Conservation (phyloP, 2,329 filamentous ascomycete genomes). For the Ceratocystis smalleyi region DNA sequence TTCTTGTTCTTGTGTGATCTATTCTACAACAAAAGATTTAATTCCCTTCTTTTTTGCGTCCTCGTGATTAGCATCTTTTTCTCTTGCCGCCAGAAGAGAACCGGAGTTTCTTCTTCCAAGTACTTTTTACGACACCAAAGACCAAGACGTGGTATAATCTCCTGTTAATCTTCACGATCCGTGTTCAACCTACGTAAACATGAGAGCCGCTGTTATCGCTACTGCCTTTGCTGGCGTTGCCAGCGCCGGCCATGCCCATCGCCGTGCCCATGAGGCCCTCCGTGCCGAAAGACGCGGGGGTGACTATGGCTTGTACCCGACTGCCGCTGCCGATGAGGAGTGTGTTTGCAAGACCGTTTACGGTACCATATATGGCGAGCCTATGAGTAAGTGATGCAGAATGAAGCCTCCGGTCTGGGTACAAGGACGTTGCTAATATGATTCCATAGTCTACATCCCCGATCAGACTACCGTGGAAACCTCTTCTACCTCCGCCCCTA, state of each 20-base stretch:
- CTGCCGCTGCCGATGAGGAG: constrained; percentile 33
- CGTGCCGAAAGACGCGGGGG: constrained; percentile 21
- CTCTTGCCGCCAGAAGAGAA: constrained; percentile 19
- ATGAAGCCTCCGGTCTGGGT: background rate
- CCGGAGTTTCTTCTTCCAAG: constrained; percentile 14
- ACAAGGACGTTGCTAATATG: background rate
- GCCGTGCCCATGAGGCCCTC: constrained; percentile 21
- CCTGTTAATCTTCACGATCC: constrained; percentile 24
- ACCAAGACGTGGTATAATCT: constrained; percentile 19
- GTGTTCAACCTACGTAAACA: constrained; percentile 23
- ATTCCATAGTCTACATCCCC: constrained; percentile 1
- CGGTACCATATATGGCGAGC: constrained; percentile 51
- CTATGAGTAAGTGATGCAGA: constrained; percentile 39
- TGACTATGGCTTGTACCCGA: constrained; percentile 22
- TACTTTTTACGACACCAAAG: constrained; percentile 22
- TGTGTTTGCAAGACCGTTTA: constrained; percentile 58
- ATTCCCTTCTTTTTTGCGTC: background rate
- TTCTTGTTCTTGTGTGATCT: constrained; percentile 23
- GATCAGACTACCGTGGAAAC: constrained; percentile 18
- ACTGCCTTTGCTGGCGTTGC: constrained; percentile 43
- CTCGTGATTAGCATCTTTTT: constrained; percentile 17
- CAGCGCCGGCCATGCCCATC: constrained; percentile 28
- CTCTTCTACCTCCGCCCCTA: constrained; percentile 20
- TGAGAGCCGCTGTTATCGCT: constrained; percentile 61
- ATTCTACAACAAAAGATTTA: background rate